These are phyloP conservation scores for Trichoderma citrinoviride DNA, from an alignment of 2,329 filamentous ascomycete genomes.

Conservation along the genomic window DNA sequence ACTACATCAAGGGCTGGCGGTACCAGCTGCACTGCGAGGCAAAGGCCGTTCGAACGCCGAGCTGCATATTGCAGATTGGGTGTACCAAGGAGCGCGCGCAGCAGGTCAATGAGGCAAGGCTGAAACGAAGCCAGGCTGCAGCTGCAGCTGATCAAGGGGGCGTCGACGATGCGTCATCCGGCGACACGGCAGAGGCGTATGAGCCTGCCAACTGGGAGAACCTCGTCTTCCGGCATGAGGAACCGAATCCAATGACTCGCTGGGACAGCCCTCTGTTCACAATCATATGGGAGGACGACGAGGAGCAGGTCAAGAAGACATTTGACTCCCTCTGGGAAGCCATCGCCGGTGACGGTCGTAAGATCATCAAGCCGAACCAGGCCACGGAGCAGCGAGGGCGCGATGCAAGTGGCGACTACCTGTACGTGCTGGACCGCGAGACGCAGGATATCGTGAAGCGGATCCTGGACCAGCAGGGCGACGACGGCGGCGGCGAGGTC, in stretches of 20 bases:
- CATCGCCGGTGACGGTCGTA: constrained; percentile 61
- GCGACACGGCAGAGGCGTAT: constrained; percentile 44
- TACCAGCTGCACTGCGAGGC: constrained; percentile 85
- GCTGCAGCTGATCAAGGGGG: background rate
- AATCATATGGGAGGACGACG: constrained; percentile 71
- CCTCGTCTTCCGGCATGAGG: constrained; percentile 77
- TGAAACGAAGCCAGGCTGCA: constrained; percentile 33
- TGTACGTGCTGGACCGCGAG: constrained; percentile 75
- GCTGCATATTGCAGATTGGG: constrained; percentile 68
- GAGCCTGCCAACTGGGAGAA: constrained; percentile 68
- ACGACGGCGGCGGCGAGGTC: constrained; percentile 64
- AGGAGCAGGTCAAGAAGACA: constrained; percentile 52
- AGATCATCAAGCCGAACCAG: constrained; percentile 68
- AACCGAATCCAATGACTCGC: constrained; percentile 78
- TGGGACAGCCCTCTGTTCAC: constrained; percentile 86
- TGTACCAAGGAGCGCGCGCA: constrained; percentile 52
- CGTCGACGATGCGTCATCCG: background rate
- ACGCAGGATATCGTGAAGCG: constrained; percentile 73
- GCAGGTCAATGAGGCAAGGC: constrained; percentile 58
- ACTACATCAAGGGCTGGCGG: constrained; percentile 88
- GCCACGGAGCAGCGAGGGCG: constrained; percentile 64
- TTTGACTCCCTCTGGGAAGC: constrained; percentile 73
- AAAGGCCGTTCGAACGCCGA: constrained; percentile 73
- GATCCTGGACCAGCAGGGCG: constrained; percentile 66
- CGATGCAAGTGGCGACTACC: constrained; percentile 68